A percentile compares a stretch with the other conserved stretches of the same genome.
Evolutionary conservation across 768 basidiomycete species (phyloP).

Genomic region (Lentinula sp.): DNA sequence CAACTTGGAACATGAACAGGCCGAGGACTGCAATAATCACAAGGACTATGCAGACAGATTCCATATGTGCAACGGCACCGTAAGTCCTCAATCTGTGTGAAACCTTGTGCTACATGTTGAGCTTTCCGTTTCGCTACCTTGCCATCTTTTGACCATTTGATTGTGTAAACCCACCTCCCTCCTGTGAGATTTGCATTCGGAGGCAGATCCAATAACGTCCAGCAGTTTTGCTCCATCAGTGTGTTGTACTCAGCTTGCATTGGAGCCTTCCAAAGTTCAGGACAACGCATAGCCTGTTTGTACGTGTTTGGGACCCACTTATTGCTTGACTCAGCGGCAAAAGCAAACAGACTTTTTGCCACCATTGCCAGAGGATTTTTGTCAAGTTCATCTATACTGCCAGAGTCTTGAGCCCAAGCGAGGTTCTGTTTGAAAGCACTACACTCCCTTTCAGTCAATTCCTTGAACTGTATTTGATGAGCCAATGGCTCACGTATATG

Average conservation of each 20-base stretch:
- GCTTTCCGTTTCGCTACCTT: background rate
- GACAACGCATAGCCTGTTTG: background rate
- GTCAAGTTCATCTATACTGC: background rate
- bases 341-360: background rate
- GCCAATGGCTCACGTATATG: no score
- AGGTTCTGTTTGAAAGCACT: background rate
- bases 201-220: background rate
- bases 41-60: background rate
- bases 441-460: no score
- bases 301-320: background rate
- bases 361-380: background rate
- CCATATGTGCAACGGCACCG: background rate
- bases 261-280: background rate
- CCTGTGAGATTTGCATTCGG: background rate
- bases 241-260: background rate
- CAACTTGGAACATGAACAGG: background rate
- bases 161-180: background rate
- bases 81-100: background rate
- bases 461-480: no score
- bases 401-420: background rate
- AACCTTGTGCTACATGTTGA: background rate
- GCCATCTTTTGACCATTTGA: background rate
- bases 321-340: background rate
- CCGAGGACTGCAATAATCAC: background rate
- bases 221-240: background rate